Base-by-base conservation (phyloP, 148 eudicot genomes). In the Diospyros kaki region DNA sequence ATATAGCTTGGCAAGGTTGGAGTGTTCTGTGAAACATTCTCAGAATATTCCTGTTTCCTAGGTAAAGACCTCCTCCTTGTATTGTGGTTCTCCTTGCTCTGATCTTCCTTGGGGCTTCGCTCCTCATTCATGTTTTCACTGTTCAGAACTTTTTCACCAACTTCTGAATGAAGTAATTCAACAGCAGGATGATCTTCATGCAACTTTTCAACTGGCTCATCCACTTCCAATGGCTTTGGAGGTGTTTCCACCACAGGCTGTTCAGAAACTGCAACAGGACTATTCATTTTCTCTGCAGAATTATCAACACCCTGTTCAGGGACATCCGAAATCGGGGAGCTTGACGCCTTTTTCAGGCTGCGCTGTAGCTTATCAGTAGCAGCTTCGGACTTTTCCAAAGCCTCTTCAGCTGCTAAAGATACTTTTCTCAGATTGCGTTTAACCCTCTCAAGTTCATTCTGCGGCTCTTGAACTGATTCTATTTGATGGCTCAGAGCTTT, bases 1-100 rank as follows among this genome's bases (percentile, higher is more conserved):
- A 89, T 89, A 72, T 89, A 89, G 76, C 93, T 89, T 59, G 93
- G 93, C 86, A 85, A 17, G 6, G 80, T 83, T 60, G 84, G 87
- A 8, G 83, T 69, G 14, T 88, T 88, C 78, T 86, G 89, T 40
- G 85, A 76, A 11, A 83, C 72, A 71, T 82, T 86, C 77, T 86
- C 92, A 9, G 85, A 51, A 80, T 76, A 80, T 73, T 89, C 93
- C 56, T 81, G 90, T 79, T 85, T 89, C 65, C 76, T 81, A 45
- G 93, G 84, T 15, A 87, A 77, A 51, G 93, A 85, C 60, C 68
- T 87, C 81, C 88, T 84, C 76, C 75, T 56, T 14, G 75, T 73
- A 76, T 55, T 87, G 56, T 75, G 82, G 76, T 77, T 86, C 75
- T 84, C 89, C 68, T 82, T 84, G 61, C 59, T 68, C 68, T 69